Percentiles rank a stretch among this genome's conserved stretches.
Conservation (phyloP, 2,329 filamentous ascomycete genomes). For the Onygena corvina region DNA sequence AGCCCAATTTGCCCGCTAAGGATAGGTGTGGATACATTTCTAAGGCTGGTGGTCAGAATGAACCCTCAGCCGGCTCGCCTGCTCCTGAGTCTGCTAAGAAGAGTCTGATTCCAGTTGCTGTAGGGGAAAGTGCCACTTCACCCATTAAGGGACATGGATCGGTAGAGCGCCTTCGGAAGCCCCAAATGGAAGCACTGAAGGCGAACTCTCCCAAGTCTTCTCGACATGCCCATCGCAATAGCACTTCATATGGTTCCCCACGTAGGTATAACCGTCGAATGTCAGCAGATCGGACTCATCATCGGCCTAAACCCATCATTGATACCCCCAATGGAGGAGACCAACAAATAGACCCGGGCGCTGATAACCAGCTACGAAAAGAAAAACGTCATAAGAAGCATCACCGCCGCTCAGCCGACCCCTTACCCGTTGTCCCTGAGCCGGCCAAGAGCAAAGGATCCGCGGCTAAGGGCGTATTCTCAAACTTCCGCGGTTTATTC, state of each 20-base stretch:
- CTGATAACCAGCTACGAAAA: background rate
- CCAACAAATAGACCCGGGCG: background rate
- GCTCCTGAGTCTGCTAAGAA: background rate
- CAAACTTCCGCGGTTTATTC: slow-evolving; percentile 17
- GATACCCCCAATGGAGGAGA: background rate
- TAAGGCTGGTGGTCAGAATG: background rate
- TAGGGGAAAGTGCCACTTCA: background rate
- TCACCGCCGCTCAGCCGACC: background rate
- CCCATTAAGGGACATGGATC: background rate
- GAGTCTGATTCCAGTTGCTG: background rate
- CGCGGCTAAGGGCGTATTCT: slow-evolving; percentile 12
- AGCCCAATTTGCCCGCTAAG: background rate
- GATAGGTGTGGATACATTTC: too few relatives aligned
- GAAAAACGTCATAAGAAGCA: slow-evolving; percentile 5
- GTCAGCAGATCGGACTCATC: slow-evolving; percentile 6
- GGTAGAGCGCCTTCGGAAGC: background rate
- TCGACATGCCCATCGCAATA: background rate
- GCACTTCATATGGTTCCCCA: slow-evolving; percentile 9
- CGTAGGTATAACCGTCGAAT: slow-evolving; percentile 5
- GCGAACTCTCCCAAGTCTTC: slow-evolving; percentile 5
- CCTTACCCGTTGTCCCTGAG: background rate
- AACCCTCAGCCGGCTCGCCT: background rate
- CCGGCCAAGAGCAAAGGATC: slow-evolving; percentile 8
- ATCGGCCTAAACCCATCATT: slow-evolving; percentile 11
- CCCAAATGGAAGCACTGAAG: background rate